Evolutionary conservation across 371 early-diverging fungal species (phyloP).

Genomic region (Phascolomyces articulosus): DNA sequence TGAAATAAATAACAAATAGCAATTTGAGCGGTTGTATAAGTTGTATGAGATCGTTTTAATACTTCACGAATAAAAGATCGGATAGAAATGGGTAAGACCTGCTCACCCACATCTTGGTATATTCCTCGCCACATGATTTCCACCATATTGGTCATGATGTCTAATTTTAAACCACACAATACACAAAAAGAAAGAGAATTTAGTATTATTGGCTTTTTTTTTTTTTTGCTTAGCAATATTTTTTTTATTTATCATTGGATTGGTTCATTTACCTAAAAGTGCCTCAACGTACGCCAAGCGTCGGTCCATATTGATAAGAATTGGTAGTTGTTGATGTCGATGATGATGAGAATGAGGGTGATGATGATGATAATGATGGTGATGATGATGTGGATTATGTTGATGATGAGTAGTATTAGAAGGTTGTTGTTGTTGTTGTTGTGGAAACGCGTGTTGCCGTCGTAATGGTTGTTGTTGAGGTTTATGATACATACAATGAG

Average conservation of each 20-base stretch:
- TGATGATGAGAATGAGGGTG: constrained; percentile 1
- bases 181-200: not conserved
- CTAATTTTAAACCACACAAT: not conserved
- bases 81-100: constrained; percentile 45
- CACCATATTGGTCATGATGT: constrained; percentile 24
- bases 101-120: constrained; percentile 22
- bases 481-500: not conserved
- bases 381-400: no score
- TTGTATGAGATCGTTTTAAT: constrained; percentile 73
- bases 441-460: constrained; percentile 4
- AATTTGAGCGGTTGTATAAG: constrained; percentile 80
- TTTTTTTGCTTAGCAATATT: not conserved
- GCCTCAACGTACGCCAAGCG: constrained; percentile 54
- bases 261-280: constrained; percentile 17
- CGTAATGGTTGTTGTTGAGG: not conserved
- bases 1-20: constrained; percentile 73
- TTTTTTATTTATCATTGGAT: not conserved
- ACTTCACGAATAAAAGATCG: constrained; percentile 78
- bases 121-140: constrained; percentile 33
- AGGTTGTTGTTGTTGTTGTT: constrained; percentile 6
- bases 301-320: constrained; percentile 13
- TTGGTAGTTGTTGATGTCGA: constrained; percentile 10
- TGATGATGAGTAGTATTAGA: no score
- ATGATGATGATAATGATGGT: no score
- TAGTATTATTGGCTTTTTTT: not conserved